These are phyloP conservation scores for Acidomyces sp. DNA, from an alignment of 495 filamentous ascomycete species.

Conservation along the genomic window DNA sequence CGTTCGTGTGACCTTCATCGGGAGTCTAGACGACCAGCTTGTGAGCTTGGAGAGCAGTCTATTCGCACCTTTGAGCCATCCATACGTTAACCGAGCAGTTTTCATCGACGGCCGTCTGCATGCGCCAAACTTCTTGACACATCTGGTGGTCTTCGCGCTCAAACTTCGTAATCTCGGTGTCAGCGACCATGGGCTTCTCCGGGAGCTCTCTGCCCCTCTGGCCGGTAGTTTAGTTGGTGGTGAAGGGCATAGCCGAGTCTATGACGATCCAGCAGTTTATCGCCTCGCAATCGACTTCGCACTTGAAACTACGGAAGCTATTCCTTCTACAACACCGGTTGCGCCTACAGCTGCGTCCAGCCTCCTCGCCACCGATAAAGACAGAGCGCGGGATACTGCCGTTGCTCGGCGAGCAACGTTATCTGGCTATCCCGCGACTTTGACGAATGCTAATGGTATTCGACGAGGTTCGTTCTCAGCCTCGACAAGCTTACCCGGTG, in stretches of 20 bases:
- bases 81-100: conserved; percentile 82
- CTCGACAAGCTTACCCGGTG: conserved; percentile 12
- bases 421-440: conserved; percentile 5
- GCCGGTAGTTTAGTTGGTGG: conserved; percentile 85
- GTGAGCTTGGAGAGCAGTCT: conserved; percentile 86
- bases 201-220: conserved; percentile 75
- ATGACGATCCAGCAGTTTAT: conserved; percentile 84
- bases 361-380: conserved; percentile 20
- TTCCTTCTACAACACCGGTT: not conserved
- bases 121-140: conserved; percentile 82
- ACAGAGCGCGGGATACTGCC: not conserved
- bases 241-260: conserved; percentile 85
- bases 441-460: conserved; percentile 11
- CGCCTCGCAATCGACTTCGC: conserved; percentile 73
- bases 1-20: conserved; percentile 69
- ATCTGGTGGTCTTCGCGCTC: conserved; percentile 82
- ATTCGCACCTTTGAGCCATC: conserved; percentile 70
- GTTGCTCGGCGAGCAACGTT: conserved; percentile 11
- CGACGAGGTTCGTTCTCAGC: conserved; percentile 10
- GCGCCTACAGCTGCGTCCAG: conserved; percentile 5
- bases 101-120: conserved; percentile 92
- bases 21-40: conserved; percentile 92
- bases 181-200: conserved; percentile 81
- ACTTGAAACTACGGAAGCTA: conserved; percentile 56
- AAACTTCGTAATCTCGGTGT: conserved; percentile 89